Conservation (phyloP, 768 basidiomycete genomes). For the Phlegmacium glaucopus region DNA sequence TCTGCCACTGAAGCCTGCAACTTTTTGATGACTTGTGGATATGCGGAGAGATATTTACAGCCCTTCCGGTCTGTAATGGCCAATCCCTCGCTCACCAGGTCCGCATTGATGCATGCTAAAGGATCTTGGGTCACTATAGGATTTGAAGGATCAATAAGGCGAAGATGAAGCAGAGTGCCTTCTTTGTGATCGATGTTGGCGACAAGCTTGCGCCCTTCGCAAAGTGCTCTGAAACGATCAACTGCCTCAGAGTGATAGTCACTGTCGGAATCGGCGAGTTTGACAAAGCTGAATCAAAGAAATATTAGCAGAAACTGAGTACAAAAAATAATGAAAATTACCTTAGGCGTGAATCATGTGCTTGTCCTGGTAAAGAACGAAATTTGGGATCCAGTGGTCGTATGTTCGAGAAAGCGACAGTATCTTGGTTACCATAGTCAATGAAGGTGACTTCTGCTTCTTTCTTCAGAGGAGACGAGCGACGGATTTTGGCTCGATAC, state of each 20-base stretch:
- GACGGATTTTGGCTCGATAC: slow-evolving; percentile 93
- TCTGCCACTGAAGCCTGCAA: slow-evolving; percentile 55
- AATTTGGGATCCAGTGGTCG: slow-evolving; percentile 90
- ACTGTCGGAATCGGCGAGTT: slow-evolving; percentile 72
- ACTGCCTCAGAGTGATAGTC: slow-evolving; percentile 87
- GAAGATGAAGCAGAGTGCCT: slow-evolving; percentile 74
- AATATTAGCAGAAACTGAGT: not conserved
- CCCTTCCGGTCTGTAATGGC: slow-evolving; percentile 76
- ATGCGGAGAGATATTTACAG: slow-evolving; percentile 67
- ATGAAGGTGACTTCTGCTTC: slow-evolving; percentile 96
- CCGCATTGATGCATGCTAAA: slow-evolving; percentile 80
- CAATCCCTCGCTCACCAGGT: slow-evolving; percentile 85
- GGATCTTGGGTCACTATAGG: slow-evolving; percentile 66
- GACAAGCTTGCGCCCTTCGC: slow-evolving; percentile 92
- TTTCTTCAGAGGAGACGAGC: slow-evolving; percentile 83
- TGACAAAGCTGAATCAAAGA: slow-evolving; percentile 65
- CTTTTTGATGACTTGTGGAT: slow-evolving; percentile 64
- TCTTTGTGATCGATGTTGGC: slow-evolving; percentile 94
- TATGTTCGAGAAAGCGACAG: slow-evolving; percentile 74
- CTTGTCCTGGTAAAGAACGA: slow-evolving; percentile 87
- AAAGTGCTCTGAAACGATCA: slow-evolving; percentile 79
- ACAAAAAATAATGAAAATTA: slow-evolving; percentile 21
- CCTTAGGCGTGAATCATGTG: slow-evolving; percentile 92
- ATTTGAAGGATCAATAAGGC: slow-evolving; percentile 87
- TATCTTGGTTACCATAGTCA: slow-evolving; percentile 94